phyloP scores from a whole-genome alignment of 2,329 filamentous ascomycete species.

The Ophiosphaerella narmari region DNA sequence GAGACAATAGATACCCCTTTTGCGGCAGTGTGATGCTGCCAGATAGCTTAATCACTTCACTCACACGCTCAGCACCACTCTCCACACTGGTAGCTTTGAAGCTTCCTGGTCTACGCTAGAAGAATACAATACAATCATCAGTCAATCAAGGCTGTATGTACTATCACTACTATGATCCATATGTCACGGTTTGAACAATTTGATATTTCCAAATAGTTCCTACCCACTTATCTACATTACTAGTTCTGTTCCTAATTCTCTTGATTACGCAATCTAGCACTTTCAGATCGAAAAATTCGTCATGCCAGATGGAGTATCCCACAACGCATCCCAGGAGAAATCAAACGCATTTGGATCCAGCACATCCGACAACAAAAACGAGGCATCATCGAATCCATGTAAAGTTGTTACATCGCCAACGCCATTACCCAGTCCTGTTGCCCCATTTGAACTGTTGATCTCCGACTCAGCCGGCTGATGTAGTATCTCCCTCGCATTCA shows the following conservation, averaged over 20 bases:
- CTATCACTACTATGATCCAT: too few relatives aligned
- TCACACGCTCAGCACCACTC: neutral
- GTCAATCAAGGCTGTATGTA: too few relatives aligned
- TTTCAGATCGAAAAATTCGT: constrained; percentile 37
- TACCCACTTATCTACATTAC: too few relatives aligned
- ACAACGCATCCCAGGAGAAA: constrained; percentile 44
- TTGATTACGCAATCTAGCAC: neutral
- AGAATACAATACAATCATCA: too few relatives aligned
- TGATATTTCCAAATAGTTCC: too few relatives aligned
- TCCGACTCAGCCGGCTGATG: constrained; percentile 9
- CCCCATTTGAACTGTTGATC: neutral
- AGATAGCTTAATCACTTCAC: constrained; percentile 2
- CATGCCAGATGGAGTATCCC: constrained; percentile 43
- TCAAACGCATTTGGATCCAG: constrained; percentile 43
- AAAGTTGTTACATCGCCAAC: constrained; percentile 13
- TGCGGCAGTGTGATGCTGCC: neutral
- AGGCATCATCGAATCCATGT: constrained; percentile 30
- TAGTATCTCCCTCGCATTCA: constrained; percentile 27
- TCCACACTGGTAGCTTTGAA: too few relatives aligned
- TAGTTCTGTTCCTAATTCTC: neutral
- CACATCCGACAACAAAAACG: constrained; percentile 36
- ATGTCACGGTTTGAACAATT: too few relatives aligned
- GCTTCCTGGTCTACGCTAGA: too few relatives aligned
- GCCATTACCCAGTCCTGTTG: constrained; percentile 1
- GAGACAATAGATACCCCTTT: constrained; percentile 6